These are phyloP conservation scores for Phytophthora citricola DNA, from an alignment of 352 stramenopile genomes.

Conservation along the genomic window DNA sequence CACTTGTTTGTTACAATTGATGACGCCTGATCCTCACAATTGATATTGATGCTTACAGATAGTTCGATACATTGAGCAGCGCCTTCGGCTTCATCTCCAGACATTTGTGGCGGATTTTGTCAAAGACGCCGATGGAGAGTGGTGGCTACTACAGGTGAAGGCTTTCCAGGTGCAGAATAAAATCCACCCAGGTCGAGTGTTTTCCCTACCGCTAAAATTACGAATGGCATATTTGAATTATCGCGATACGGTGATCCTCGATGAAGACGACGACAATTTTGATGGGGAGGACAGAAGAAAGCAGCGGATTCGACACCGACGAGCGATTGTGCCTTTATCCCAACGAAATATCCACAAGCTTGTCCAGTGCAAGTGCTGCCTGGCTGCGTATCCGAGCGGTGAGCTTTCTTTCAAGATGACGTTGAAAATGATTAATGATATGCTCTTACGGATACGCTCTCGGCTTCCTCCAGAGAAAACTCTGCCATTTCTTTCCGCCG, in stretches of 20 bases:
- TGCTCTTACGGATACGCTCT: slow-evolving; percentile 68
- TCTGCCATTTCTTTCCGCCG: slow-evolving; percentile 54
- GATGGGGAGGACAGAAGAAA: slow-evolving; percentile 29
- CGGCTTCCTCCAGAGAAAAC: slow-evolving; percentile 57
- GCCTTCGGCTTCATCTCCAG: slow-evolving; percentile 64
- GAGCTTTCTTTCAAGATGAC: slow-evolving; percentile 90
- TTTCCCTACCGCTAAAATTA: slow-evolving; percentile 52
- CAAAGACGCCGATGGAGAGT: slow-evolving; percentile 70
- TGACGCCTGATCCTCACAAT: too few relatives aligned
- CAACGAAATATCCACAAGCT: slow-evolving; percentile 78
- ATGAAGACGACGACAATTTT: slow-evolving; percentile 61
- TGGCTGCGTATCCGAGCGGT: slow-evolving; percentile 70
- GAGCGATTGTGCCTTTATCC: slow-evolving; percentile 34
- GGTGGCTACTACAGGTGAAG: slow-evolving; percentile 87
- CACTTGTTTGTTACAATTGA: neutral
- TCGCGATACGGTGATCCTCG: slow-evolving; percentile 66
- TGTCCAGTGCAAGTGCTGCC: slow-evolving; percentile 82
- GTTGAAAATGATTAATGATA: slow-evolving; percentile 89
- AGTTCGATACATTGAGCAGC: slow-evolving; percentile 76
- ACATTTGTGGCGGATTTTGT: slow-evolving; percentile 75
- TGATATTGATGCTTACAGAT: slow-evolving; percentile 38
- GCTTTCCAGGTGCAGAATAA: slow-evolving; percentile 64
- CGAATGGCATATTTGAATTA: slow-evolving; percentile 66
- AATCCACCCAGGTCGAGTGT: slow-evolving; percentile 40
- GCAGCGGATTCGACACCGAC: slow-evolving; percentile 17